These are phyloP conservation scores for Ogataea philodendri DNA, from an alignment of 805 yeast species.

Conservation along the genomic window DNA sequence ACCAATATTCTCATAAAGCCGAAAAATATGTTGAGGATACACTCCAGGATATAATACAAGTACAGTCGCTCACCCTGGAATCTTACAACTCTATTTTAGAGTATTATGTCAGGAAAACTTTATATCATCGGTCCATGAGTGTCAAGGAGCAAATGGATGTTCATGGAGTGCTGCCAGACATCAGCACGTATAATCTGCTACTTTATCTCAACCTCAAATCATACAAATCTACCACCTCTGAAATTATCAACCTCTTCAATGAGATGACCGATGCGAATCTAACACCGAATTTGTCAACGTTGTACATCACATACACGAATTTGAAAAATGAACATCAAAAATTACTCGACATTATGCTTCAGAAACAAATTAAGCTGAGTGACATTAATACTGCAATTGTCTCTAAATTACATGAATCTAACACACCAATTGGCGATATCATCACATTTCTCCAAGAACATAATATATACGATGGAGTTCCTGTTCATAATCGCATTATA, in stretches of 20 bases:
- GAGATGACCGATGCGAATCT: constrained; percentile 7
- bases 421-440: constrained; percentile 9
- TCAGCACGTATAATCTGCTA: constrained; percentile 14
- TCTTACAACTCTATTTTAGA: constrained; percentile 11
- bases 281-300: constrained; percentile 12
- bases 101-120: constrained; percentile 11
- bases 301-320: constrained; percentile 14
- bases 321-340: constrained; percentile 4
- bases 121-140: constrained; percentile 1
- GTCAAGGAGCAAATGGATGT: constrained; percentile 10
- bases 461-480: constrained; percentile 7
- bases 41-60: constrained; percentile 10
- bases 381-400: constrained; percentile 12
- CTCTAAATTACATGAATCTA: constrained; percentile 5
- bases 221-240: constrained; percentile 1
- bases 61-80: constrained; percentile 5
- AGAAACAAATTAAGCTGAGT: constrained; percentile 5
- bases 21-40: constrained; percentile 13
- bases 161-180: constrained; percentile 2
- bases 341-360: constrained; percentile 9
- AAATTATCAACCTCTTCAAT: constrained; percentile 6
- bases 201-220: constrained; percentile 10
- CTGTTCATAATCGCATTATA: constrained; percentile 8
- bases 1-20: constrained; percentile 8
- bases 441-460: constrained; percentile 10